These are phyloP conservation scores for Phialocephala sp. DNA, from an alignment of 2,329 filamentous ascomycete genomes.

Conservation along the genomic window DNA sequence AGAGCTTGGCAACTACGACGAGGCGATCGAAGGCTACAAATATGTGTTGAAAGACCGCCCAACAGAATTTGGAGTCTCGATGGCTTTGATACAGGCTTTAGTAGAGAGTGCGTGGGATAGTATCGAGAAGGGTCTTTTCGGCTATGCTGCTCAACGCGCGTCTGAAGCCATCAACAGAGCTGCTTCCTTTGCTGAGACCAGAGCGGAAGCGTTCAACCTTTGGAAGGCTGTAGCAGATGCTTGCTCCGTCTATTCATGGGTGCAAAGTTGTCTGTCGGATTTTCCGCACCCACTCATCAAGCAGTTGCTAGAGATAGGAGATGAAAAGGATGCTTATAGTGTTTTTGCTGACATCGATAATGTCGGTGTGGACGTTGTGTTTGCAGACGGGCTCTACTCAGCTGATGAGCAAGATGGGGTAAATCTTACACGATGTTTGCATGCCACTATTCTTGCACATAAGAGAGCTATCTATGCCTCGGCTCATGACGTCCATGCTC, in stretches of 20 bases:
- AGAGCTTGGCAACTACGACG: slow-evolving; percentile 88
- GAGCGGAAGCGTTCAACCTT: slow-evolving; percentile 82
- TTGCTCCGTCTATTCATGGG: slow-evolving; percentile 80
- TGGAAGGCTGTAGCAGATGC: slow-evolving; percentile 95
- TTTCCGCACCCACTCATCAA: slow-evolving; percentile 66
- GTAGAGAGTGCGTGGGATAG: slow-evolving; percentile 80
- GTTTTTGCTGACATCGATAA: slow-evolving; percentile 74
- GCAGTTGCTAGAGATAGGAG: slow-evolving; percentile 60
- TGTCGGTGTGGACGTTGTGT: slow-evolving; percentile 51
- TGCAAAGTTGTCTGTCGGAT: slow-evolving; percentile 69
- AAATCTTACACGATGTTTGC: slow-evolving; percentile 64
- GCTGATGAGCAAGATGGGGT: slow-evolving; percentile 41
- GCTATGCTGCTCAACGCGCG: slow-evolving; percentile 77
- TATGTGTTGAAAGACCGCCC: slow-evolving; percentile 71
- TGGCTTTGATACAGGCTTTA: slow-evolving; percentile 86
- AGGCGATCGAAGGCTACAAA: slow-evolving; percentile 78
- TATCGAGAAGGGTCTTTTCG: slow-evolving; percentile 84
- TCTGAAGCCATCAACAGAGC: slow-evolving; percentile 72
- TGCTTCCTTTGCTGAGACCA: slow-evolving; percentile 61
- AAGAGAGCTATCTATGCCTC: slow-evolving; percentile 83
- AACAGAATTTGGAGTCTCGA: slow-evolving; percentile 82
- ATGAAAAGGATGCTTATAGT: slow-evolving; percentile 60
- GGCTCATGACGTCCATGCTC: slow-evolving; percentile 78
- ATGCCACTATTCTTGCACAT: slow-evolving; percentile 80
- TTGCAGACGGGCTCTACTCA: slow-evolving; percentile 43